phyloP scores from a whole-genome alignment of 2,329 filamentous ascomycete genomes.

The Aspergillus costaricaensis region DNA sequence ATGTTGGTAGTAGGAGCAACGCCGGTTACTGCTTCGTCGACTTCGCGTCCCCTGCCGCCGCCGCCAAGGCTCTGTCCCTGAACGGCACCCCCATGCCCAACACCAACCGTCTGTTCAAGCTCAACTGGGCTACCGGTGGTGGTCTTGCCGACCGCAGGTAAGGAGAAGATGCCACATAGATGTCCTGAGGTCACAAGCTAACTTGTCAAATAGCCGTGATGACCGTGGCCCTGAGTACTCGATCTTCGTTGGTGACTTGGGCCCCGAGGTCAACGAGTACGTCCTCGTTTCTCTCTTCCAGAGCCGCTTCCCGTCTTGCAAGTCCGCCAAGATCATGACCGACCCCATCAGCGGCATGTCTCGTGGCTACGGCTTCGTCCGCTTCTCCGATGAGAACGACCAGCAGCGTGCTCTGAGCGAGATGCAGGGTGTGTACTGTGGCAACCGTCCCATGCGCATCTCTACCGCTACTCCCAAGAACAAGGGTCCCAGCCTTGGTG shows the following conservation, averaged over 20 bases:
- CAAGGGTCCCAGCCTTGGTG: conserved; percentile 57
- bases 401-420: conserved; percentile 94
- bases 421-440: conserved; percentile 99
- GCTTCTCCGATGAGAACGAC: conserved; percentile 92
- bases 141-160: conserved; percentile 91
- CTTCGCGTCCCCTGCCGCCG: conserved; percentile 78
- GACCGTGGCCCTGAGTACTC: conserved; percentile 95
- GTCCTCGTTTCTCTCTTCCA: conserved; percentile 97
- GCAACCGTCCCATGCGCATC: conserved; percentile 97
- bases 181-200: background rate
- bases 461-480: conserved; percentile 98
- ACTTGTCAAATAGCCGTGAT: conserved; percentile 60
- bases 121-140: conserved; percentile 98
- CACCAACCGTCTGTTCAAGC: conserved; percentile 92
- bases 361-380: conserved; percentile 95
- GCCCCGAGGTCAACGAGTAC: conserved; percentile 98
- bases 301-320: conserved; percentile 93
- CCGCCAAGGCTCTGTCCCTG: conserved; percentile 84
- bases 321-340: conserved; percentile 99
- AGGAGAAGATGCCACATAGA: conserved; percentile 26
- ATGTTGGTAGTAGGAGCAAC: conserved; percentile 66
- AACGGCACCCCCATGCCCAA: conserved; percentile 91
- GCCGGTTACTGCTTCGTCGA: conserved; percentile 99
- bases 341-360: conserved; percentile 97
- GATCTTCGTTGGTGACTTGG: conserved; percentile 97